phyloP scores from a whole-genome alignment of 75 land plant species.

The Chamaecyparis obtusa region DNA sequence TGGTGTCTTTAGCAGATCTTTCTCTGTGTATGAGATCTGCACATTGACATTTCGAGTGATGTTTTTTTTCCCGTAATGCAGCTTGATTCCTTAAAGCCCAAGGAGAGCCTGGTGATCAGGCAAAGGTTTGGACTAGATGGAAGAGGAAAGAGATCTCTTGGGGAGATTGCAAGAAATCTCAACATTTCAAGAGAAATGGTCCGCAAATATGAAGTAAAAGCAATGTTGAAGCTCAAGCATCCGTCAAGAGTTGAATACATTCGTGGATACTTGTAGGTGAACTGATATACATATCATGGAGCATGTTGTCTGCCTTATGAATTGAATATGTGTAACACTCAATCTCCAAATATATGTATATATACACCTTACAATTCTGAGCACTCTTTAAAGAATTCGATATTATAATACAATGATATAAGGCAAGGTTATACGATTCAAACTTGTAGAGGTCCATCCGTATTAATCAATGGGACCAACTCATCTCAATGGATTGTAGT shows the following conservation, averaged over 20 bases:
- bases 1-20: not conserved
- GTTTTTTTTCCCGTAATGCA: conserved; percentile 18
- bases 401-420: not conserved
- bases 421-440: not conserved
- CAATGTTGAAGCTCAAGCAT: conserved; percentile 87
- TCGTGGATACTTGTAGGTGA: conserved; percentile 29
- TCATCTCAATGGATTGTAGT: not conserved
- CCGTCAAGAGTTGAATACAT: conserved; percentile 86
- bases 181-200: conserved; percentile 94
- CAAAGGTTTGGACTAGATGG: conserved; percentile 96
- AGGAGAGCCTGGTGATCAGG: conserved; percentile 89
- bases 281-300: not conserved
- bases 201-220: conserved; percentile 78
- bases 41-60: not conserved
- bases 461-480: not conserved
- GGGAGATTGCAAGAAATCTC: conserved; percentile 89
- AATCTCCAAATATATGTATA: not conserved
- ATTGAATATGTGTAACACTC: not conserved
- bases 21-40: not conserved
- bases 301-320: not conserved
- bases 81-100: conserved; percentile 95
- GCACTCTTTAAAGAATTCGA: not conserved
- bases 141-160: conserved; percentile 73
- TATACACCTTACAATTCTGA: not conserved
- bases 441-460: not conserved